Base-by-base conservation (phyloP, 495 filamentous ascomycete genomes). In the Penicillium lividum region DNA sequence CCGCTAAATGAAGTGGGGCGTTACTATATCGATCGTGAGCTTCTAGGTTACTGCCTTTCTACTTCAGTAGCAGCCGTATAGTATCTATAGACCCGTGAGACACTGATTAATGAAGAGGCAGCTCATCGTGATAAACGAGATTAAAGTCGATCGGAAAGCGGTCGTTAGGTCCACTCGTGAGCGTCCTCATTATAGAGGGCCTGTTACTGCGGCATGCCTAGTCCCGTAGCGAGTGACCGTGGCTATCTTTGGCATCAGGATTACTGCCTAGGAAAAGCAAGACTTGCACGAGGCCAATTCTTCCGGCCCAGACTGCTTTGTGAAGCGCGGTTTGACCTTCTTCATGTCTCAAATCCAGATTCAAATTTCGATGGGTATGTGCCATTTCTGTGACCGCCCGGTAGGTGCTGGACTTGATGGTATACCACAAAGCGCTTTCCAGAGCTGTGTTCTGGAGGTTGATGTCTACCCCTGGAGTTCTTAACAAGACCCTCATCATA, bases 351-450 rank as follows among this genome's bases (percentile, higher is more conserved):
- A 51, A 18, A 30, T 61, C 25, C 10, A 61, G 30, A 28, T 27
- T 29, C 10, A 61, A 6, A 10, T 44, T 44, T 3, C 44, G 48
- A 36, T 40, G 13, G 10, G 36, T 11, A 40, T 40, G 3, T 40
- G 10, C 36, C 36, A 40, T 40, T 40, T 40, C 3, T n/a, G n/a
- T 46, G 2, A 62, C 25, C 7, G 28, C 18, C 5, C 31, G 25
- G 31, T 11, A 43, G 13, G n/a, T 58, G 31, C 31, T 25, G 28
- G 58, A 58, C 30, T 36, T 34, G 15, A 58, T 51, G 6, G 53
- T 28, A 62, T 62, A 62, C 54, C 30, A 62, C 46, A 62, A 31
- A 6, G 51, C 56, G 33, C 30, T 58, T 33, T 58, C 29, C 15
- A 45, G 38, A 18, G 42, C 31, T 54, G 40, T 27, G 36, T 56